Base-by-base conservation (phyloP, 768 basidiomycete species). In the Mycena capillaripes region DNA sequence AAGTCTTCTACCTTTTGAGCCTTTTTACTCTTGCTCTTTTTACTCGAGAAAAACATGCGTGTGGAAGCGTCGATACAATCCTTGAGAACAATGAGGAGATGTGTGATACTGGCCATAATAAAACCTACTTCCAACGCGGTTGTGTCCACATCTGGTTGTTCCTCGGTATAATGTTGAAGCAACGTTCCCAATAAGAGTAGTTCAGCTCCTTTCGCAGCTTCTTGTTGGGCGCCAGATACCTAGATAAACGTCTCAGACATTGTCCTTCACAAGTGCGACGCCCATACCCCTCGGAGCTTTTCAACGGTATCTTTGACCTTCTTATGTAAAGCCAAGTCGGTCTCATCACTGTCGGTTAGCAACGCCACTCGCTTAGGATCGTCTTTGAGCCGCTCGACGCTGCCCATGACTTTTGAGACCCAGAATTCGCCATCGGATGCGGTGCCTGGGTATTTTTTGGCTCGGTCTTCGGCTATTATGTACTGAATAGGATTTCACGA, bases 351-450 rank as follows among this genome's bases (percentile, higher is more conserved):
- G 11, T 90, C 88, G 10, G 81, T 80, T 1, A 92, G 81, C 7
- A 84, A 74, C 8, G 85, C 82, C 59, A 92, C 87, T 71, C 96
- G 94, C 78, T 95, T 96, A 34, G 79, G 78, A 79, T 95, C 93
- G 48, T 85, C 83, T 79, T 93, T 91, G 32, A 97, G 79, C 53
- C 77, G 69, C 57, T 84, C 82, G 66, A 94, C 86, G 16, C 86
- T 89, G 7, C 83, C 79, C 14, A 96, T 84, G 12, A 90, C 88
- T 77, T 90, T 90, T 4, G 90, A 86, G 11, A 94, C 84, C 96
- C 96, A 98, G 71, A 95, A 90, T 75, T 92, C 88, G 32, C 95
- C 95, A 69, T 94, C 89, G 9, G 90, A 87, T 42, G 93, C 89
- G 25, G 89, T 88, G 2, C 89, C 92, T 21, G 88, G 80, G n/a